Evolutionary conservation across 73 alveolate genomes (phyloP).

Genomic region (Durusdinium trenchii): DNA sequence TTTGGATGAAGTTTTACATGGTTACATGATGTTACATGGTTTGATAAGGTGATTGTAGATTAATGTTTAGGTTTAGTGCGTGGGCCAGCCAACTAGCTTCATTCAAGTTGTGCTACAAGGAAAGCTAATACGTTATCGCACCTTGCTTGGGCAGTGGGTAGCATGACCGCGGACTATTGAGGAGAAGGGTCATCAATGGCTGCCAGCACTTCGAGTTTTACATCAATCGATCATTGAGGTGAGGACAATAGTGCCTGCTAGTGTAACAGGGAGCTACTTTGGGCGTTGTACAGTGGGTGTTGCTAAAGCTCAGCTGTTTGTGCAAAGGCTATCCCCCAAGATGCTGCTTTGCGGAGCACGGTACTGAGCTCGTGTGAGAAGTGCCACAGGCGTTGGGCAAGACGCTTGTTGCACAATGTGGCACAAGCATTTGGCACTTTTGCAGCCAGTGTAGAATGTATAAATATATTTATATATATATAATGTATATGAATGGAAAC

Average conservation of each 20-base stretch:
- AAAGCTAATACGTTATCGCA: no score
- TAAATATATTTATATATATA: neutral
- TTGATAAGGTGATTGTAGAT: neutral
- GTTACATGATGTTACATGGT: neutral
- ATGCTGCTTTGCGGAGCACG: slow-evolving; percentile 6
- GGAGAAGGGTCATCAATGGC: slow-evolving; percentile 74
- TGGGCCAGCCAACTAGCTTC: neutral
- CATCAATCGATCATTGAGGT: neutral
- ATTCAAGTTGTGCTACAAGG: no score
- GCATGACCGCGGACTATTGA: neutral
- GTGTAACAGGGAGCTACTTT: neutral
- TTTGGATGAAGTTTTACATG: no score
- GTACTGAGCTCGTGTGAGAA: slow-evolving; percentile 59
- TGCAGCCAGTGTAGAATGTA: neutral
- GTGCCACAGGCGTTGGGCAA: slow-evolving; percentile 24
- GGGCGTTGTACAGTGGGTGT: neutral
- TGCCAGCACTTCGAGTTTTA: slow-evolving; percentile 7
- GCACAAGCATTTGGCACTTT: neutral
- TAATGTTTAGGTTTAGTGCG: neutral
- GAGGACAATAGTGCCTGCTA: neutral
- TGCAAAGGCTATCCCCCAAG: neutral
- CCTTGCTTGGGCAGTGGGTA: no score
- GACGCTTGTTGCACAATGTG: neutral
- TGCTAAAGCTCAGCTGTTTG: neutral
- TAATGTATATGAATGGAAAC: no score